Conservation (phyloP, 352 stramenopile genomes). For the Phytophthora colocasiae region DNA sequence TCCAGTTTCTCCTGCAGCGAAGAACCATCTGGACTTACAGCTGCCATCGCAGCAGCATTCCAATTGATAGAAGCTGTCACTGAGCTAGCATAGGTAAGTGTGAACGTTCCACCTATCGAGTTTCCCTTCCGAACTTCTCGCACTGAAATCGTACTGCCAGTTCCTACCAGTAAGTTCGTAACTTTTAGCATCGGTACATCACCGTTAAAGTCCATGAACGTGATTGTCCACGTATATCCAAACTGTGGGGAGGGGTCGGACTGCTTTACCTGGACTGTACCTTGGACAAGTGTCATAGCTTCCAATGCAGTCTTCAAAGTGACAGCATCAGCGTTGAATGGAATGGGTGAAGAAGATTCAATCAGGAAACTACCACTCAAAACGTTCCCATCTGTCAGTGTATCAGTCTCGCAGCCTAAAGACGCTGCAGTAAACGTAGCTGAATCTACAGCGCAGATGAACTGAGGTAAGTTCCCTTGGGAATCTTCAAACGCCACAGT, state of each 20-base stretch:
- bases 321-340: slow-evolving; percentile 57
- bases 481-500: slow-evolving; percentile 78
- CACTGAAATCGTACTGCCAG: slow-evolving; percentile 62
- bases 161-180: slow-evolving; percentile 73
- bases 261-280: slow-evolving; percentile 64
- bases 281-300: slow-evolving; percentile 61
- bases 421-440: slow-evolving; percentile 36
- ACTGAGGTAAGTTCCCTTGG: slow-evolving; percentile 72
- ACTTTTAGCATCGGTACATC: slow-evolving; percentile 64
- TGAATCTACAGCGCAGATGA: slow-evolving; percentile 72
- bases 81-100: slow-evolving; percentile 52
- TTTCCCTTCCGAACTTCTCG: slow-evolving; percentile 79
- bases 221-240: slow-evolving; percentile 81
- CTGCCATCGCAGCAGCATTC: slow-evolving; percentile 43
- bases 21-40: slow-evolving; percentile 55
- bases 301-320: slow-evolving; percentile 61
- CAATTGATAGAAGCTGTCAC: slow-evolving; percentile 32
- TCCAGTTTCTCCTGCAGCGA: slow-evolving; percentile 82
- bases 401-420: slow-evolving; percentile 60
- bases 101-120: slow-evolving; percentile 66
- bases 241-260: slow-evolving; percentile 57
- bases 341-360: slow-evolving; percentile 63
- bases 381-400: slow-evolving; percentile 78
- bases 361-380: slow-evolving; percentile 77
- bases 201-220: slow-evolving; percentile 76